These are phyloP conservation scores for Eucalyptus cloeziana DNA, from an alignment of 345 rosid species.

Conservation along the genomic window DNA sequence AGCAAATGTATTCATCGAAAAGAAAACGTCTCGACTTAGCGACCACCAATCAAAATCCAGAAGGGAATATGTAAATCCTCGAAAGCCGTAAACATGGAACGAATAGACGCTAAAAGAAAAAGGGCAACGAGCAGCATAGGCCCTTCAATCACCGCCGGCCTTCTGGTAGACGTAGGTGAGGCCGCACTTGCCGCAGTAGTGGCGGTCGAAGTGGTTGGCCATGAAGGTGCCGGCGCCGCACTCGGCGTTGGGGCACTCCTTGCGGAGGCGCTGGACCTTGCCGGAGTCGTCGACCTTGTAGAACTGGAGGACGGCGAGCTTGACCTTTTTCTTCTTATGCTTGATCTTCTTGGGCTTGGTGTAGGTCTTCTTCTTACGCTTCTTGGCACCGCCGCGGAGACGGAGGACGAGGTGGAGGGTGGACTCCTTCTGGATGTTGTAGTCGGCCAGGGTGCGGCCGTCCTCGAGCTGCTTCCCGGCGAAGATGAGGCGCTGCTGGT, in stretches of 20 bases:
- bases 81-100: not conserved
- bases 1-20: not conserved
- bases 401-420: slow-evolving; percentile 65
- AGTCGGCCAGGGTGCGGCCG: slow-evolving; percentile 61
- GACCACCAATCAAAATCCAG: not conserved
- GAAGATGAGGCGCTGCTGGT: slow-evolving; percentile 52
- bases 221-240: slow-evolving; percentile 67
- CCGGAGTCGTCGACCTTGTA: slow-evolving; percentile 53
- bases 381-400: slow-evolving; percentile 61
- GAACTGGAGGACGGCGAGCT: slow-evolving; percentile 52
- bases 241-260: slow-evolving; percentile 53
- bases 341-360: slow-evolving; percentile 67
- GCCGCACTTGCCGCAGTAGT: slow-evolving; percentile 61
- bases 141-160: slow-evolving; percentile 39
- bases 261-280: slow-evolving; percentile 53
- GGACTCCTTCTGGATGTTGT: slow-evolving; percentile 66
- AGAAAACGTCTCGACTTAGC: not conserved
- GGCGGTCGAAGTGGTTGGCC: slow-evolving; percentile 64
- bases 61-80: not conserved
- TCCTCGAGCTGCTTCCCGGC: slow-evolving; percentile 66
- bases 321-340: slow-evolving; percentile 63
- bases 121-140: not conserved
- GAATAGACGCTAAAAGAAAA: not conserved
- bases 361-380: slow-evolving; percentile 73
- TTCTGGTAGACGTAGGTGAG: slow-evolving; percentile 47